Percentiles rank a stretch among this genome's conserved stretches.
phyloP scores from a whole-genome alignment of 805 yeast species.

The Candida cerambycidarum region DNA sequence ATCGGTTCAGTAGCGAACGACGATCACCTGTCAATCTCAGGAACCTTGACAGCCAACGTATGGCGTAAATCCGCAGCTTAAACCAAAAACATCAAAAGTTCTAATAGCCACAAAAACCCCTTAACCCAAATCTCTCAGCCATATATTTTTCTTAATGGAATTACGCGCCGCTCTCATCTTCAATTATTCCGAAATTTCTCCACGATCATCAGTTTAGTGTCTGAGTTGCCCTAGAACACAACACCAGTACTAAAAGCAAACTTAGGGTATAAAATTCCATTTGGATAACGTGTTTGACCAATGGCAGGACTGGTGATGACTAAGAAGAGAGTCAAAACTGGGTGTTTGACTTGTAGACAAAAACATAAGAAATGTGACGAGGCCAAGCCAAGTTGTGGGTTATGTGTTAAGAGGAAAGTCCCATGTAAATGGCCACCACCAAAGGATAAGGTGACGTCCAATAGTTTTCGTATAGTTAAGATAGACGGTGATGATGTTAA shows the following conservation, averaged over 20 bases:
- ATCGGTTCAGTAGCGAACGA: too few species aligned
- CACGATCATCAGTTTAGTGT: slow-evolving; percentile 2
- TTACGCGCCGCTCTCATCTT: slow-evolving; percentile 1
- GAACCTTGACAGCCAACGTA: too few species aligned
- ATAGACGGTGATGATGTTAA: slow-evolving; percentile 7
- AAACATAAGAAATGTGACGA: slow-evolving; percentile 21
- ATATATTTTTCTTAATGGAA: neutral
- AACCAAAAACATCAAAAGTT: too few species aligned
- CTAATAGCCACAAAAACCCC: too few species aligned
- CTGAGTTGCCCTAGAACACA: too few species aligned
- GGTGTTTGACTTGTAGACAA: slow-evolving; percentile 18
- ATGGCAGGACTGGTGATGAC: neutral
- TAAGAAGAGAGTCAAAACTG: slow-evolving; percentile 15
- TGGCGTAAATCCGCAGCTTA: too few species aligned
- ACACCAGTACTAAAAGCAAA: too few species aligned
- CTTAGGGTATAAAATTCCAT: too few species aligned
- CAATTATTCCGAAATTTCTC: slow-evolving; percentile 5
- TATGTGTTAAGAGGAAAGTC: slow-evolving; percentile 13
- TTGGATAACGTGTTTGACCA: too few species aligned
- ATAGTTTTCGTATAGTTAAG: slow-evolving; percentile 12
- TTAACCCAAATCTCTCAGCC: too few species aligned
- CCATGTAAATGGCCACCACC: slow-evolving; percentile 15
- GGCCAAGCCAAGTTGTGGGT: slow-evolving; percentile 15
- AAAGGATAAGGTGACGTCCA: slow-evolving; percentile 10
- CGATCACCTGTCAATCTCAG: too few species aligned